phyloP scores from a whole-genome alignment of 1,284 basidiomycete genomes.

The Ustilago vetiveriae region DNA sequence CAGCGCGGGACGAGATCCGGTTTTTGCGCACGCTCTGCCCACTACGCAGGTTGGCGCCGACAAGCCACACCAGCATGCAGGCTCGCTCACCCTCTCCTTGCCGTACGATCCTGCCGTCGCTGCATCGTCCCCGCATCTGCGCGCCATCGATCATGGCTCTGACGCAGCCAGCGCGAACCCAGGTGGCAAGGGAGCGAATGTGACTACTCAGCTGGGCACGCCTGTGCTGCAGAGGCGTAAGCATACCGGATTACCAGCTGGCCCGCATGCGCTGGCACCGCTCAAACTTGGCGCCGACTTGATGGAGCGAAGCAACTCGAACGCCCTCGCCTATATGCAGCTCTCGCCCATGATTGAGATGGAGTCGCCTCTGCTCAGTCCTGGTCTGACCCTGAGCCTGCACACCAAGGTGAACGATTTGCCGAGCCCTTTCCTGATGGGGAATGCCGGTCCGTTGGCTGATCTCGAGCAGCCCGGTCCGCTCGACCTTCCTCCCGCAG shows the following conservation, averaged over 20 bases:
- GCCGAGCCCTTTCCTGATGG: slow-evolving; percentile 45
- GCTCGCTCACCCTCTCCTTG: slow-evolving; percentile 53
- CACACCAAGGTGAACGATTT: slow-evolving; percentile 26
- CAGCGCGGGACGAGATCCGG: slow-evolving; percentile 34
- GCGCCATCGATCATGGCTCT: slow-evolving; percentile 21
- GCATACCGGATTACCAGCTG: slow-evolving; percentile 23
- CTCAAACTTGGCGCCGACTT: slow-evolving; percentile 37
- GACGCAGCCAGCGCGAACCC: slow-evolving; percentile 1
- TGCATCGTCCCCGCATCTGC: slow-evolving; percentile 28
- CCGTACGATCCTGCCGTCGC: slow-evolving; percentile 45
- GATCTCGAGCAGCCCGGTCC: slow-evolving; percentile 46
- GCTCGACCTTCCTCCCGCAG: slow-evolving; percentile 32
- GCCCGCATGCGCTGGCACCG: slow-evolving; percentile 24
- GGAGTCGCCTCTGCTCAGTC: slow-evolving; percentile 46
- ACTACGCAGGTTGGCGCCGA: slow-evolving; percentile 42
- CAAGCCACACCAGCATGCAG: slow-evolving; percentile 50
- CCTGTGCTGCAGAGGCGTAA: slow-evolving; percentile 43
- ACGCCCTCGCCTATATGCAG: slow-evolving; percentile 37
- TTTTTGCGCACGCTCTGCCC: slow-evolving; percentile 59
- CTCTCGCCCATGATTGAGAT: slow-evolving; percentile 50
- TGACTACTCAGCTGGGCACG: slow-evolving; percentile 21
- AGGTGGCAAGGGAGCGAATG: slow-evolving; percentile 3
- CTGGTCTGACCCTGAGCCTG: slow-evolving; percentile 32
- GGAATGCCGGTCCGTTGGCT: slow-evolving; percentile 25
- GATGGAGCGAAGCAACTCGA: slow-evolving; percentile 31